Evolutionary conservation across 2,329 filamentous ascomycete species (phyloP).

Genomic region (Penicillium crustosum): DNA sequence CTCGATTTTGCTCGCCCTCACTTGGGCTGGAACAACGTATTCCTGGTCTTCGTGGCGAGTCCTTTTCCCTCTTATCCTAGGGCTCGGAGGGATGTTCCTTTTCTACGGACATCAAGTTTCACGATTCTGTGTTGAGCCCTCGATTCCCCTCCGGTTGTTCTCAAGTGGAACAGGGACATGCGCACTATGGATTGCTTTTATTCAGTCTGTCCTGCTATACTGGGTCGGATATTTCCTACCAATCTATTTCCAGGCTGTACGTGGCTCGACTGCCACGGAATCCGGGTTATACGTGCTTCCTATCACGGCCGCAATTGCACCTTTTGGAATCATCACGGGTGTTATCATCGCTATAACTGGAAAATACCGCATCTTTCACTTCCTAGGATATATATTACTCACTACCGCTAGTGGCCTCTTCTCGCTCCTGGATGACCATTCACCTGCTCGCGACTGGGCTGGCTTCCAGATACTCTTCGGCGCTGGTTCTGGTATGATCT

Average conservation of each 20-base stretch:
- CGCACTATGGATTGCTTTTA: constrained; percentile 12
- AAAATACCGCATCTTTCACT: constrained; percentile 33
- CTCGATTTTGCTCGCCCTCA: constrained; percentile 33
- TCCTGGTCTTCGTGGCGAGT: constrained; percentile 33
- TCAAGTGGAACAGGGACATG: background rate
- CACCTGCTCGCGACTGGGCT: constrained; percentile 29
- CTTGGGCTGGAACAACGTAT: constrained; percentile 32
- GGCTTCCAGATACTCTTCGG: constrained; percentile 32
- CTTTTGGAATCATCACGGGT: constrained; percentile 32
- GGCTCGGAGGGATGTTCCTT: constrained; percentile 23
- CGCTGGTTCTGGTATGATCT: constrained; percentile 28
- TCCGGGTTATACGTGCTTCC: constrained; percentile 37
- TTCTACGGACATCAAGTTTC: constrained; percentile 27
- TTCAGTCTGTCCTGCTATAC: constrained; percentile 17
- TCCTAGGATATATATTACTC: constrained; percentile 30
- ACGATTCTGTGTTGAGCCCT: constrained; percentile 1
- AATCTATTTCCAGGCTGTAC: constrained; percentile 49
- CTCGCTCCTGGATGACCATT: constrained; percentile 24
- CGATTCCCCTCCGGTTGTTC: constrained; percentile 1
- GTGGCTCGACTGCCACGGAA: constrained; percentile 31
- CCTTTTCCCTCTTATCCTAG: constrained; percentile 32
- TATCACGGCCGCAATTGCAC: constrained; percentile 24
- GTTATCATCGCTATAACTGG: constrained; percentile 36
- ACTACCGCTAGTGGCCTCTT: constrained; percentile 30
- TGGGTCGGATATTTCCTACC: constrained; percentile 40